Evolutionary conservation across 495 filamentous ascomycete species (phyloP), one percentile per base, ranked within the genome.

Genomic region (Viridothelium virens): DNA sequence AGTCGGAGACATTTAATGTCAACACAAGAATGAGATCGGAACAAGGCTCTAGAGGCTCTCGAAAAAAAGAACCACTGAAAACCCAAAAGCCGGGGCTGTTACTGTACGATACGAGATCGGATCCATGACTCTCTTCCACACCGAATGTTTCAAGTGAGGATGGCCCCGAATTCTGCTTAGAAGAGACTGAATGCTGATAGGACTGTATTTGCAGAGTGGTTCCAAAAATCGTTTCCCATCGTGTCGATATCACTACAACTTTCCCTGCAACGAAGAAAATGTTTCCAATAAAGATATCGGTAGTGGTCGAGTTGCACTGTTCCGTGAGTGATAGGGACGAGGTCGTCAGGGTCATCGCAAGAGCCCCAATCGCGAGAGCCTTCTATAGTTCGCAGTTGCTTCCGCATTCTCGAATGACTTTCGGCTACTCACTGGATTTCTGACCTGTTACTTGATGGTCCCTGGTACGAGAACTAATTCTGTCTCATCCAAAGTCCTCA

Each of bases 141-240:
- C 80, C 79, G 65, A 80, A 79, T 0, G 74, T 66, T 9, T 25
- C 79, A 70, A 38, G 70, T 73, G 34, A 71, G 38, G 33, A 68
- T 68, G 12, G 65, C 59, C 14, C 66, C 71, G 41, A 68, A 70
- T 25, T 66, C 70, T 12, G 68, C 77, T 65, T 81, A 81, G 72
- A 82, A 82, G 63, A 82, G 75, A 14, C 79, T 77, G 63, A 82
- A 81, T 38, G 80, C 79, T 66, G 75, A 76, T 34, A 81, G 78
- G 10, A 82, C 80, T 2, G 81, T 84, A 44, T 84, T 83, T 5
- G 78, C 77, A 56, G 80, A 83, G 75, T 79, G 67, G 82, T 82
- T 7, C 80, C 80, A 9, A 79, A 70, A 0, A 79, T 77, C 4
- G 81, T 66, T 65, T 82, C 80, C 82, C 80, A 84, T 69, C 82